Conservation (phyloP, 1,284 basidiomycete genomes). For the Erythrobasidium hasegawianum region DNA sequence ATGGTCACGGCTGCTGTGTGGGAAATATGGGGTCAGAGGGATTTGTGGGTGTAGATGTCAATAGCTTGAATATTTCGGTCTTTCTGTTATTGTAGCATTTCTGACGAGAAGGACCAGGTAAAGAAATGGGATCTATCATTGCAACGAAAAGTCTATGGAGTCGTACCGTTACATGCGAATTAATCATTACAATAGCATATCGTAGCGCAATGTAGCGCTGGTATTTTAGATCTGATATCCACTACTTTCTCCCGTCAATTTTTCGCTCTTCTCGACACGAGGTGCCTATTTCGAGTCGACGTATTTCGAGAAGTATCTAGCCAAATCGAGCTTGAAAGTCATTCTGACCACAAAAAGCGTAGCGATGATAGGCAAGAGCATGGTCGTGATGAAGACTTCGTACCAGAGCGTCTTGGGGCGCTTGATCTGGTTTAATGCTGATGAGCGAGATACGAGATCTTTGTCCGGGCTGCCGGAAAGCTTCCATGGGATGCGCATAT, state of each 20-base stretch:
- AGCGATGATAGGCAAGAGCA: slow-evolving; percentile 27
- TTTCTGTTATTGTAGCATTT: too few relatives aligned
- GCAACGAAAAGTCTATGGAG: too few relatives aligned
- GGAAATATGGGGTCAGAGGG: slow-evolving; percentile 77
- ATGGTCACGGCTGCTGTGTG: slow-evolving; percentile 68
- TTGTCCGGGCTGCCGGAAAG: slow-evolving; percentile 24
- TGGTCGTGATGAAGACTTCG: slow-evolving; percentile 20
- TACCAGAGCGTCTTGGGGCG: slow-evolving; percentile 20
- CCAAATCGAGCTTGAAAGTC: slow-evolving; percentile 20
- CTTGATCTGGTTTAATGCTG: slow-evolving; percentile 25
- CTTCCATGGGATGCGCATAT: slow-evolving; percentile 12
- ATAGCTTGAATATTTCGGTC: too few relatives aligned
- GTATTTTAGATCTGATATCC: too few relatives aligned
- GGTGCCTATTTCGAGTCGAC: neutral
- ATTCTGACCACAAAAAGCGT: slow-evolving; percentile 18
- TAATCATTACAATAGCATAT: too few relatives aligned
- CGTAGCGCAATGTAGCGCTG: too few relatives aligned
- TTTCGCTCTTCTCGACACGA: neutral
- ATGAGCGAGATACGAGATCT: slow-evolving; percentile 17
- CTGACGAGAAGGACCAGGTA: too few relatives aligned
- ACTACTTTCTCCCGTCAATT: too few relatives aligned
- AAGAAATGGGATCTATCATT: too few relatives aligned
- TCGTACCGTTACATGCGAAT: too few relatives aligned
- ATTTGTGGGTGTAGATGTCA: slow-evolving; percentile 59
- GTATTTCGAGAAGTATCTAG: slow-evolving; percentile 25